Conservation (phyloP, 208 protist species). For the Leptomonas pyrrhocoris region DNA sequence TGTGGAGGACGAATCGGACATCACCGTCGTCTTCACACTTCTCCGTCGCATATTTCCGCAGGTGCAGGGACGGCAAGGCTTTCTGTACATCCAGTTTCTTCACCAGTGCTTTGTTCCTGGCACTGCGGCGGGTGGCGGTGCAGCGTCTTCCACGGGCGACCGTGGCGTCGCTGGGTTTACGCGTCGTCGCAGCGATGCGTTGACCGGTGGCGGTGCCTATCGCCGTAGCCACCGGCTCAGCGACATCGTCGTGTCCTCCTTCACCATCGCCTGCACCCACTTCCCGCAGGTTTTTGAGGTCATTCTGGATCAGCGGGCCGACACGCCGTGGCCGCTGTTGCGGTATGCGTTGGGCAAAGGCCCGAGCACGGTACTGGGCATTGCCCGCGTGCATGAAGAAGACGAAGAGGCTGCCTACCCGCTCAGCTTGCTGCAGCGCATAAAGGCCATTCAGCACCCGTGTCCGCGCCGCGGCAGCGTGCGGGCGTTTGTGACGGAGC, state of each 20-base stretch:
- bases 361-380: constrained; percentile 38
- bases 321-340: constrained; percentile 48
- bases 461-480: constrained; percentile 40
- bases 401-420: constrained; percentile 47
- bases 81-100: constrained; percentile 42
- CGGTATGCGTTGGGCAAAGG: constrained; percentile 48
- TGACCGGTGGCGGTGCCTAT: not conserved
- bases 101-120: constrained; percentile 32
- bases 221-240: not conserved
- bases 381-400: constrained; percentile 37
- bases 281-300: constrained; percentile 30
- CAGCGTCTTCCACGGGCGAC: not conserved
- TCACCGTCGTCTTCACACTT: constrained; percentile 18
- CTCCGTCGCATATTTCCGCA: not conserved
- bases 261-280: constrained; percentile 35
- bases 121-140: too few relatives aligned
- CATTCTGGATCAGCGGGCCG: constrained; percentile 44
- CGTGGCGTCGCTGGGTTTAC: constrained; percentile 3
- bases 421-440: constrained; percentile 42
- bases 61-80: constrained; percentile 9
- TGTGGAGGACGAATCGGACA: constrained; percentile 34
- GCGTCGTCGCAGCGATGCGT: not conserved
- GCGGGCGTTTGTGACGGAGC: constrained; percentile 28
- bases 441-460: constrained; percentile 36
- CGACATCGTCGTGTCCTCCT: constrained; percentile 54